Evolutionary conservation across 2,329 filamentous ascomycete species (phyloP).

Genomic region (Cryoendolithus antarcticus): DNA sequence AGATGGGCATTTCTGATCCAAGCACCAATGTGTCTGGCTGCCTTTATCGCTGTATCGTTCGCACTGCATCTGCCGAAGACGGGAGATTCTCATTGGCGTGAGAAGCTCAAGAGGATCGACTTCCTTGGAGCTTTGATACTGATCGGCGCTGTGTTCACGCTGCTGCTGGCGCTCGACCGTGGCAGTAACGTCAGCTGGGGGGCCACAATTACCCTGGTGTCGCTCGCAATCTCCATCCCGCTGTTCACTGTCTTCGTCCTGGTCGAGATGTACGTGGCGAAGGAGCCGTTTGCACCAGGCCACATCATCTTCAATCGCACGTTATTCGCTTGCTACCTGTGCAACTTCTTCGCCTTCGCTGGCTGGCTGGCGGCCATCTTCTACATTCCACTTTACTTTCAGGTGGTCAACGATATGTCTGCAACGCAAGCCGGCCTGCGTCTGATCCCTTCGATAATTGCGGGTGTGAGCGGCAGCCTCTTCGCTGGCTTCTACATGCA

Average conservation of each 20-base stretch:
- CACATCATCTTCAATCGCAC: conserved; percentile 58
- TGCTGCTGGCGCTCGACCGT: conserved; percentile 59
- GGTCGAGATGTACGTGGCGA: conserved; percentile 55
- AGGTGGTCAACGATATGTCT: conserved; percentile 53
- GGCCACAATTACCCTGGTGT: conserved; percentile 43
- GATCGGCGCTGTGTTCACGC: conserved; percentile 51
- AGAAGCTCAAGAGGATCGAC: conserved; percentile 57
- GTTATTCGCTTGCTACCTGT: conserved; percentile 55
- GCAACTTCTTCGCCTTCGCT: conserved; percentile 60
- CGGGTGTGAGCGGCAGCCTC: conserved; percentile 52
- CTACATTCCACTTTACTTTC: conserved; percentile 68
- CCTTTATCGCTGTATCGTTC: conserved; percentile 51
- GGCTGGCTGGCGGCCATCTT: conserved; percentile 51
- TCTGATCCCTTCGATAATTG: conserved; percentile 54
- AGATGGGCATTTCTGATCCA: conserved; percentile 65
- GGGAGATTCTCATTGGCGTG: conserved; percentile 49
- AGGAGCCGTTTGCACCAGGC: conserved; percentile 57
- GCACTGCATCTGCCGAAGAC: conserved; percentile 48
- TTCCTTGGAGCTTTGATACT: conserved; percentile 59
- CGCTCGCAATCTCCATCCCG: conserved; percentile 42
- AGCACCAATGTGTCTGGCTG: conserved; percentile 53
- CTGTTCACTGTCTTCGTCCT: conserved; percentile 56
- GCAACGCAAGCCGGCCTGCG: conserved; percentile 53
- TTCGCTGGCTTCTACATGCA: conserved; percentile 55
- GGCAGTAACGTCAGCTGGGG: conserved; percentile 62